Base-by-base conservation (phyloP, 768 basidiomycete species). In the Termitomyces titanicus region DNA sequence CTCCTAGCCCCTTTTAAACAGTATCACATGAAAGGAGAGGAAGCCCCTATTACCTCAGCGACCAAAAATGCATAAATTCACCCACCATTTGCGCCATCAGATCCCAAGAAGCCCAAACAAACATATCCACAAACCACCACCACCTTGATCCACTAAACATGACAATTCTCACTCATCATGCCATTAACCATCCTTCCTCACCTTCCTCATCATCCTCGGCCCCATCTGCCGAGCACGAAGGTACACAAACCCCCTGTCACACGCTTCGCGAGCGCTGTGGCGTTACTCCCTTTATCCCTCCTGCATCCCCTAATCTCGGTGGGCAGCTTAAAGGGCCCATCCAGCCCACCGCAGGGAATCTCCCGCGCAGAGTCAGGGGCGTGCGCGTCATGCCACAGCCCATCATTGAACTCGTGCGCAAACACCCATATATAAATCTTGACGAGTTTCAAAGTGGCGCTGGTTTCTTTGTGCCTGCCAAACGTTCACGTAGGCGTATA, bases 241-340 rank as follows among this genome's bases (percentile, higher is more conserved):
- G 42, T 54, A 49, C 47, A 25, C 57, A 51, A 25, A 20, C 25
- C 22, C 35, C 18, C 18, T 34, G 25, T 12, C 47, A 39, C 52
- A 49, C 34, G 10, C 56, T 37, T 22, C 56, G 39, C 34, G 52
- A 57, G 52, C 38, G 24, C 25, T 48, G 51, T 54, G 56, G 46
- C 22, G 40, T 57, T 29, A 31, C 47, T 22, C 9, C 38, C 8
- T 18, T 50, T 10, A 44, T 37, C 10, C 22, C 18, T 17, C 17
- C 18, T 33, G 13, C 31, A 33, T 22, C 56, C 22, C 46, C 46
- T 40, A 57, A 57, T 43, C 5, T 5, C 15, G 25, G 34, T 37
- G 56, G 56, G 51, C 51, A 35, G 39, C 46, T 47, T 15, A 27
- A 57, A 51, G 56, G 40, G 47, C 56, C 49, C 13, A 53, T 40